Percentiles rank a stretch among this genome's conserved stretches.
These are phyloP conservation scores for Halocafeteria seosinensis DNA, from an alignment of 108 stramenopile genomes.

Conservation along the genomic window DNA sequence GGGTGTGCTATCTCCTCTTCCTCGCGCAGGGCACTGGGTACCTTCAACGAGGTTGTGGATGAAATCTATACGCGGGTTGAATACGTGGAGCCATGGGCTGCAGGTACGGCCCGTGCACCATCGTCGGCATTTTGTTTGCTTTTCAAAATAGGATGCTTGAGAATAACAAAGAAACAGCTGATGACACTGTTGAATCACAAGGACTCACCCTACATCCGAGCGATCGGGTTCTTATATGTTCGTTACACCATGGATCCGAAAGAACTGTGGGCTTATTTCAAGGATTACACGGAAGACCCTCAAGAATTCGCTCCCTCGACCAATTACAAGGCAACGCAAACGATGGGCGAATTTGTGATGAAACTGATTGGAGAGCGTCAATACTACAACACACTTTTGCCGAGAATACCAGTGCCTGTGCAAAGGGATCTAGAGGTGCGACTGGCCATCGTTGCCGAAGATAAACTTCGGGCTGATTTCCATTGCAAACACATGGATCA, in stretches of 20 bases:
- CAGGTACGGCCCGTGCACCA: constrained; percentile 21
- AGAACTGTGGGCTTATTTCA: constrained; percentile 32
- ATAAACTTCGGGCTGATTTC: background rate
- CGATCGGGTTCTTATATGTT: constrained; percentile 33
- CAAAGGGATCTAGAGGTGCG: background rate
- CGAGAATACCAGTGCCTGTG: background rate
- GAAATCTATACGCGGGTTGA: background rate
- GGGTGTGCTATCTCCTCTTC: background rate
- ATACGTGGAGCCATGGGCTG: constrained; percentile 32
- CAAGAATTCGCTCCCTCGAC: constrained; percentile 11
- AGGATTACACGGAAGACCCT: constrained; percentile 29
- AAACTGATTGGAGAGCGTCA: background rate
- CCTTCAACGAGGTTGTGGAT: background rate
- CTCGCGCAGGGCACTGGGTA: background rate
- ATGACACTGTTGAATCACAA: constrained; percentile 15
- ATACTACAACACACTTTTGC: background rate
- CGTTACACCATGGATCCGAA: constrained; percentile 34
- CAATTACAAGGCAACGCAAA: constrained; percentile 6
- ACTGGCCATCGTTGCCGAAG: background rate
- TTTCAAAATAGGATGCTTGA: constrained; percentile 4
- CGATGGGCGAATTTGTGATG: constrained; percentile 15
- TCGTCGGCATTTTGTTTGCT: constrained; percentile 33
- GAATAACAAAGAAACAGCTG: background rate
- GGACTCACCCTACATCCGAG: constrained; percentile 31
- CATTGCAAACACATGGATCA: background rate